Evolutionary conservation across 2,329 filamentous ascomycete genomes (phyloP).

Genomic region (Mollisia scopiformis): DNA sequence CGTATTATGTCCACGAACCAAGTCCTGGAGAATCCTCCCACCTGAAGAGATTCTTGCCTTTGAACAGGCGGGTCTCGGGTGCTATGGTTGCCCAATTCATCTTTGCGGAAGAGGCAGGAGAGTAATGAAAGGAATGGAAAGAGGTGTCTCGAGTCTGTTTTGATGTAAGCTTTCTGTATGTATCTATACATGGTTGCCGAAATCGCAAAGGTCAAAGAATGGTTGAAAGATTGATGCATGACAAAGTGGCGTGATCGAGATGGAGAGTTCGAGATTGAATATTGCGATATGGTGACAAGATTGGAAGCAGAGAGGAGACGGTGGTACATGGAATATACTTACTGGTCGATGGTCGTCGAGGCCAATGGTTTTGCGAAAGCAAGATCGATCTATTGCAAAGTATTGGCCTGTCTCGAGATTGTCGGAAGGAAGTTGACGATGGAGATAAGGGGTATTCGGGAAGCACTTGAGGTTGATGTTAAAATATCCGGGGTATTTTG

Average conservation of each 20-base stretch:
- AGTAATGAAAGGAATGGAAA: not conserved
- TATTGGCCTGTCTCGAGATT: not conserved
- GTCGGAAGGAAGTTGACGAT: not conserved
- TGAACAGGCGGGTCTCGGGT: constrained; percentile 32
- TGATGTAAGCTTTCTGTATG: not conserved
- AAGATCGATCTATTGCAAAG: not conserved
- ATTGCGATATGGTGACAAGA: not conserved
- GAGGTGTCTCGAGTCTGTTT: constrained; percentile 1
- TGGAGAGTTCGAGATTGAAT: not conserved
- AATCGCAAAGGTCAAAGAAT: not conserved
- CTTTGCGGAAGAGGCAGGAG: not conserved
- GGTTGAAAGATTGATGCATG: not conserved
- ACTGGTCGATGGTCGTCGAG: not conserved
- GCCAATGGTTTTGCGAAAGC: not conserved
- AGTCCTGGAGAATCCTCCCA: constrained; percentile 37
- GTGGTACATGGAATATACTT: not conserved
- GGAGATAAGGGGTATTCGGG: not conserved
- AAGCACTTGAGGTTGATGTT: not conserved
- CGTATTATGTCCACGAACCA: constrained; percentile 21
- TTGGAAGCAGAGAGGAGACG: not conserved
- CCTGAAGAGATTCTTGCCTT: constrained; percentile 33
- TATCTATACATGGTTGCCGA: not conserved
- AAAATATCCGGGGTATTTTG: not conserved
- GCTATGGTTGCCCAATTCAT: constrained; percentile 35
- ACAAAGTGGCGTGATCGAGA: not conserved